These are phyloP conservation scores for Bifiguratus adelaidae DNA, from an alignment of 192 early-diverging fungal genomes.

Conservation along the genomic window DNA sequence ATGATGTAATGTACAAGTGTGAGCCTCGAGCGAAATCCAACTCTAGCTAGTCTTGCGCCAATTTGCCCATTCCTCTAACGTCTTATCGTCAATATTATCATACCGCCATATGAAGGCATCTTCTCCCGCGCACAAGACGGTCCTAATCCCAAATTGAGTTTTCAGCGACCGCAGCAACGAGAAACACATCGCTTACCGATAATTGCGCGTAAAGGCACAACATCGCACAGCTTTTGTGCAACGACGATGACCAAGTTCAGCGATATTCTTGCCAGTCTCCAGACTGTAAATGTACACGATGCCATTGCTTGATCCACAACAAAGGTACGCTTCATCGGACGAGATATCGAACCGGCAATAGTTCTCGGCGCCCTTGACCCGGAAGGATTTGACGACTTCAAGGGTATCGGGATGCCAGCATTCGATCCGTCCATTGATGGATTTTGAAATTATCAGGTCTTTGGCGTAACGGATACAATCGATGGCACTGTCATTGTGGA, in stretches of 20 bases:
- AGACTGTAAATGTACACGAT: constrained; percentile 62
- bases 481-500: constrained; percentile 19
- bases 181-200: constrained; percentile 31
- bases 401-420: constrained; percentile 55
- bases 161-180: not conserved
- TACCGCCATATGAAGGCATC: constrained; percentile 78
- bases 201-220: constrained; percentile 67
- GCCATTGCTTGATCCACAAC: constrained; percentile 65
- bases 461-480: constrained; percentile 70
- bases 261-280: constrained; percentile 46
- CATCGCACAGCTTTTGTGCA: constrained; percentile 72
- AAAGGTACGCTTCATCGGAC: constrained; percentile 58
- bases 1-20: no score
- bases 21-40: no score
- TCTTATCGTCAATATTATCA: constrained; percentile 68
- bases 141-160: constrained; percentile 20
- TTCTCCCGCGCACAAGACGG: constrained; percentile 62
- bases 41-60: constrained; percentile 27
- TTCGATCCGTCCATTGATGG: constrained; percentile 63
- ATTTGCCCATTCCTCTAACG: constrained; percentile 58
- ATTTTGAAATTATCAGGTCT: constrained; percentile 56
- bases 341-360: constrained; percentile 50
- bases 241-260: constrained; percentile 60
- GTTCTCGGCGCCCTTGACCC: constrained; percentile 19
- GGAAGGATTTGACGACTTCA: constrained; percentile 24